Percentiles rank a stretch among this genome's conserved stretches.
These are phyloP conservation scores for Podaxis sp. DNA, from an alignment of 768 basidiomycete genomes.

Conservation along the genomic window DNA sequence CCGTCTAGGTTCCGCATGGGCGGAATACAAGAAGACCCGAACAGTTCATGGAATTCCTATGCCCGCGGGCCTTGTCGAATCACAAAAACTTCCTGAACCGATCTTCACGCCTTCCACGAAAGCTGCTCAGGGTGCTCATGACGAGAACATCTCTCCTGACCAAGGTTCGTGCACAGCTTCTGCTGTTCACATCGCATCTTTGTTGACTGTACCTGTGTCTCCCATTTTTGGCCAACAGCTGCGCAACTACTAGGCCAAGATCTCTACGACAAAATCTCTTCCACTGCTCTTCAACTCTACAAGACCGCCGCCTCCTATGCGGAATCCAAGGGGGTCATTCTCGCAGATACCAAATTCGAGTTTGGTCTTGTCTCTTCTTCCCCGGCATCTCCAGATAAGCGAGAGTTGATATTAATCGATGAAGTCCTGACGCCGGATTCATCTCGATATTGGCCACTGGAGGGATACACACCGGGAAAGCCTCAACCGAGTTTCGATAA, in stretches of 20 bases:
- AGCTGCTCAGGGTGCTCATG: slow-evolving; percentile 90
- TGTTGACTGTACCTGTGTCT: no score
- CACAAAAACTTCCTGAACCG: slow-evolving; percentile 75
- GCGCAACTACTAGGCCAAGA: slow-evolving; percentile 63
- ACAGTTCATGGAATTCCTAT: slow-evolving; percentile 87
- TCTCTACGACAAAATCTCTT: slow-evolving; percentile 60
- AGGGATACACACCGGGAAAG: slow-evolving; percentile 67
- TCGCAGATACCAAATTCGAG: slow-evolving; percentile 99
- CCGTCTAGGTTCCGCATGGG: slow-evolving; percentile 88
- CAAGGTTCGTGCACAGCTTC: slow-evolving; percentile 44
- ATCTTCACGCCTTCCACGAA: slow-evolving; percentile 98
- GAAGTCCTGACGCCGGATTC: slow-evolving; percentile 98
- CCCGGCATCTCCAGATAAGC: slow-evolving; percentile 23
- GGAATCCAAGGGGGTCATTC: slow-evolving; percentile 74
- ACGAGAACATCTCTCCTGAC: slow-evolving; percentile 92
- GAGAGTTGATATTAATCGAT: slow-evolving; percentile 82
- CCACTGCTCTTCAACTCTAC: slow-evolving; percentile 64
- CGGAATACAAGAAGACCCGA: slow-evolving; percentile 83
- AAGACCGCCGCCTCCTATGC: slow-evolving; percentile 74
- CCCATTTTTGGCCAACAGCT: slow-evolving; percentile 36
- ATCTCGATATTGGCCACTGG: slow-evolving; percentile 92
- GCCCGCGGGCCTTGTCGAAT: slow-evolving; percentile 79
- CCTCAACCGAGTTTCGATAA: slow-evolving; percentile 94
- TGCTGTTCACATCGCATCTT: no score
- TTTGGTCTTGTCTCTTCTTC: slow-evolving; percentile 73